phyloP scores from a whole-genome alignment of 1,284 basidiomycete species.

The Malassezia equina region DNA sequence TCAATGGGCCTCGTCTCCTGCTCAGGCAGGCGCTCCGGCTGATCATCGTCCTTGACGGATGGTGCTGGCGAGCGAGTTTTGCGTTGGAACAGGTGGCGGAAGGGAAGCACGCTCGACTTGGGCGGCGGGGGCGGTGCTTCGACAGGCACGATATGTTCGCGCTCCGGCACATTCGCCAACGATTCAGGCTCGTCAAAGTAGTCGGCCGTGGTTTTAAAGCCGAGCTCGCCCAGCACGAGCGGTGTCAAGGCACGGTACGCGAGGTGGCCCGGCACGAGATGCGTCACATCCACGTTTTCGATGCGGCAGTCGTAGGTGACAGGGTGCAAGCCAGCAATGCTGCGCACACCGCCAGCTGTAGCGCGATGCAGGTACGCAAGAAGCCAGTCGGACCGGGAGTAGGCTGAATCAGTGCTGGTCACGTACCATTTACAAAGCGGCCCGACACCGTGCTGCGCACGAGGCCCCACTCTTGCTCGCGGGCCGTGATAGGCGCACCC shows the following conservation, averaged over 20 bases:
- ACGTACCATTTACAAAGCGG: slow-evolving; percentile 41
- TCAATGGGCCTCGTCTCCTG: background rate
- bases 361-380: slow-evolving; percentile 45
- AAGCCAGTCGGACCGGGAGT: slow-evolving; percentile 46
- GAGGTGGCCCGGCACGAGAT: slow-evolving; percentile 42
- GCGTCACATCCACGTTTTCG: slow-evolving; percentile 46
- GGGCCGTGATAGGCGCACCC: slow-evolving; percentile 42
- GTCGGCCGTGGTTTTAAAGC: slow-evolving; percentile 44
- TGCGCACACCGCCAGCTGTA: slow-evolving; percentile 42
- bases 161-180: slow-evolving; percentile 37
- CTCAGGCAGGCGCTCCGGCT: background rate
- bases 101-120: background rate
- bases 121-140: background rate
- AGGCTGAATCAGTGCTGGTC: slow-evolving; percentile 16
- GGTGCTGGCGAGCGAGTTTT: background rate
- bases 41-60: background rate
- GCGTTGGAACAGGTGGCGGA: slow-evolving; percentile 10
- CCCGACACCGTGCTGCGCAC: slow-evolving; percentile 39
- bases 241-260: slow-evolving; percentile 44
- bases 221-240: slow-evolving; percentile 42
- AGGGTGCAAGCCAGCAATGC: slow-evolving; percentile 44
- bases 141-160: slow-evolving; percentile 28
- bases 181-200: slow-evolving; percentile 48
- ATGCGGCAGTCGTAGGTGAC: slow-evolving; percentile 41
- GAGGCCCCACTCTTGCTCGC: slow-evolving; percentile 38